These are phyloP conservation scores for Casuarina equisetifolia DNA, from an alignment of 306 rosid species.

Conservation along the genomic window DNA sequence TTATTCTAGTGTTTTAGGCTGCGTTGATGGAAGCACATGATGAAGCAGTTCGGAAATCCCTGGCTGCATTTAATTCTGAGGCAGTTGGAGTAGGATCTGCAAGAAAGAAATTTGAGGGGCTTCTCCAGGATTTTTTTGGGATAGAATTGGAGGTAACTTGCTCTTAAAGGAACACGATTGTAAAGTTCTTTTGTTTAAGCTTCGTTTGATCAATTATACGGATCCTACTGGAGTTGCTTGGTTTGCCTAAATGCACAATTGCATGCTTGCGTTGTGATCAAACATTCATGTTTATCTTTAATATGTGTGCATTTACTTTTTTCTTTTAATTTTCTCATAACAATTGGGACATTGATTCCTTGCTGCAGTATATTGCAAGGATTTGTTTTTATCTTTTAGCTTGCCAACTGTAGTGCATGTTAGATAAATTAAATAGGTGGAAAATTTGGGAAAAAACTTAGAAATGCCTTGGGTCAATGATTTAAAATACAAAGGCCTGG, in stretches of 20 bases:
- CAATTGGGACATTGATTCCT: too few relatives aligned
- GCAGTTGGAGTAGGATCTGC: constrained; percentile 88
- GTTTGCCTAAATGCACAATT: background rate
- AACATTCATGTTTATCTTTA: background rate
- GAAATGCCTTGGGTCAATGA: background rate
- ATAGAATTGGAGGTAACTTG: constrained; percentile 87
- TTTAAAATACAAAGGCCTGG: background rate
- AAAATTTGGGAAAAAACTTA: background rate
- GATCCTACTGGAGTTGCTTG: background rate
- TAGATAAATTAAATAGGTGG: background rate
- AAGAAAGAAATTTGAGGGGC: constrained; percentile 79
- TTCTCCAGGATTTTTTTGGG: constrained; percentile 64
- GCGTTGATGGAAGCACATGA: constrained; percentile 90
- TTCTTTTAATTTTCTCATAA: background rate
- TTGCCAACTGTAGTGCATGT: background rate
- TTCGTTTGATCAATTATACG: background rate
- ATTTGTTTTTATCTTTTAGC: background rate
- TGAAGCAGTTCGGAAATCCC: constrained; percentile 71
- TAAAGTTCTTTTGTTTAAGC: background rate
- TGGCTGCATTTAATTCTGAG: constrained; percentile 67
- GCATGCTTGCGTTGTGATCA: background rate
- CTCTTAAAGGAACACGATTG: constrained; percentile 4
- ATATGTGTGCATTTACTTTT: background rate
- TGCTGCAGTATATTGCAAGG: background rate
- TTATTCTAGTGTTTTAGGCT: constrained; percentile 49